Evolutionary conservation across 306 rosid genomes (phyloP), one percentile per base, ranked within the genome.

Genomic region (Psophocarpus tetragonolobus): DNA sequence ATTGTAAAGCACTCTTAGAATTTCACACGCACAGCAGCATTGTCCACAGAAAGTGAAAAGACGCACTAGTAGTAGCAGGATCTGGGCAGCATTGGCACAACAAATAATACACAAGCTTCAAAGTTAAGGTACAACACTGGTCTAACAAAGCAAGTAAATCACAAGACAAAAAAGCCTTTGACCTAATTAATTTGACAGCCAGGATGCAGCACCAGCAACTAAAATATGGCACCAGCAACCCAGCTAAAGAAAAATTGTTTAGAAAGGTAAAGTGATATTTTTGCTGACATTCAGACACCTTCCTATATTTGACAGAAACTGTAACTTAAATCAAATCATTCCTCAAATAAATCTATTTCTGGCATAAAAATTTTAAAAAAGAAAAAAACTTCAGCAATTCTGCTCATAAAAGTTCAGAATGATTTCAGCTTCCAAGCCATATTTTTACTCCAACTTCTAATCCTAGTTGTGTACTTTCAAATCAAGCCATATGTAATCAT

Each of bases 61-160:
- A 18, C 15, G 8, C 24, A 64, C 32, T 21, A 48, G 67, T 21
- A 48, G 67, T 33, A 71, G 76, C 76, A 56, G 68, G 50, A 75
- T 32, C 79, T 75, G 73, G 60, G 56, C 58, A 71, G 68, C 80
- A 81, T 76, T 29, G 42, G 80, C 72, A 76, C 71, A 70, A 44
- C 64, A 17, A 2, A 17, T n/a, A 41, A 14, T n/a, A 30, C 64
- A 68, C 24, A 74, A 23, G 17, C 84, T 65, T 68, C 38, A 41
- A 72, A 60, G 71, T 56, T 35, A 64, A 71, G 85, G 71, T 36
- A 75, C 50, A 54, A 27, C 83, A 86, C 24, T 32, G 54, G 78
- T 78, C 61, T 24, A 53, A 54, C 69, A 60, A 68, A 76, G 20
- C 26, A 2, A 33, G 48, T 69, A 73, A 86, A 30, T 67, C 58